Evolutionary conservation across 495 filamentous ascomycete species (phyloP), one percentile per base, ranked within the genome.

Genomic region (Penicillium taxi): DNA sequence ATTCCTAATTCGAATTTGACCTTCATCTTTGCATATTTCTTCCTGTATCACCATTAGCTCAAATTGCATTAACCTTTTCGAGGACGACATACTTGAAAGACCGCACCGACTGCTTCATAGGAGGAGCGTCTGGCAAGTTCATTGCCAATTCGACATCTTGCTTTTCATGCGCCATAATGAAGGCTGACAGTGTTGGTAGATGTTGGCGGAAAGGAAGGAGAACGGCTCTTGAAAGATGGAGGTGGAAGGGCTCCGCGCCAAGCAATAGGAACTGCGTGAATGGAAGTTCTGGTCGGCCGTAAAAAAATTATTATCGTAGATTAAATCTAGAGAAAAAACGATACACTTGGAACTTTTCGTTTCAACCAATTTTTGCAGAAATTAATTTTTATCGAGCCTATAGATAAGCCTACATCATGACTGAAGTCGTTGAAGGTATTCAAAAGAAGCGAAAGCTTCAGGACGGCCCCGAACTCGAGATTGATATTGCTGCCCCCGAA

Each of bases 1-100:
- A 90, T 87, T 49, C 75, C 76, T 27, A 81, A 72, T 48, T 96
- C 87, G 48, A 96, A 98, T 25, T 75, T 71, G 50, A 86, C 69
- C 52, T 84, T 82, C 67, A 94, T 78, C 66, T 98, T 98, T 37
- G 84, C 78, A 61, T 90, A 98, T 66, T 98, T 98, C 64, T 93
- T 95, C 65, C 86, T 89, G 59, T 48, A 71, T 18, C 58, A 62
- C 61, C 63, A 3, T 66, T 60, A 42, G 41, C 12, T 16, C 35
- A 25, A 35, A 37, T 34, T 7, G 37, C 33, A 26, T 35, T 32
- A 14, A 8, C 16, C 29, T 21, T 33, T 9, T 23, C 23, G 28
- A 17, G 24, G 32, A 6, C 13, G 9, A 24, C 50, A 30, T 53
- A 67, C 66, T 70, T 70, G 50, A 65, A 70, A 22, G 66, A 70